Conservation (phyloP, 2,329 filamentous ascomycete species). For the Xylariaceae sp. region DNA sequence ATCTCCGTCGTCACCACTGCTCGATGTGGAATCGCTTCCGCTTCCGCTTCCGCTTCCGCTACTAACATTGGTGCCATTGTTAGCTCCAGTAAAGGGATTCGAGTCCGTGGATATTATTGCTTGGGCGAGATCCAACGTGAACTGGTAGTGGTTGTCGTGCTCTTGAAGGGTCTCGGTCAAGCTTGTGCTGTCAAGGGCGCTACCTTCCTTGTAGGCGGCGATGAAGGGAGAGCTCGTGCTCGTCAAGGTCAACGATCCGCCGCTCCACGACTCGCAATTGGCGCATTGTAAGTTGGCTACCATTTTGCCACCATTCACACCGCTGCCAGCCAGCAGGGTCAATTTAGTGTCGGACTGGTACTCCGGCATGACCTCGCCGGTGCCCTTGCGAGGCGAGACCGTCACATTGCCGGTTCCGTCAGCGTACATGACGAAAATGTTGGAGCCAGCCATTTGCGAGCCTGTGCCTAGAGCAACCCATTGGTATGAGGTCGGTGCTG, state of each 20-base stretch:
- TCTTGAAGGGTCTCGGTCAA: slow-evolving; percentile 36
- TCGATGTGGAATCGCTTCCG: too few relatives aligned
- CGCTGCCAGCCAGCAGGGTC: slow-evolving; percentile 56
- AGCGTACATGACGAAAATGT: slow-evolving; percentile 62
- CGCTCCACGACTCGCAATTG: slow-evolving; percentile 48
- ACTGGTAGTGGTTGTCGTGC: slow-evolving; percentile 44
- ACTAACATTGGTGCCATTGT: slow-evolving; percentile 10
- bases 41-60: slow-evolving; percentile 11
- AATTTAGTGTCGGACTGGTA: slow-evolving; percentile 42
- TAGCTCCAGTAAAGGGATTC: slow-evolving; percentile 47
- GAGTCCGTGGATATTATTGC: slow-evolving; percentile 44
- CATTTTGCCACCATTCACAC: slow-evolving; percentile 49
- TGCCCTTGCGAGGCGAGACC: slow-evolving; percentile 52
- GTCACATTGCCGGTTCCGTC: slow-evolving; percentile 58
- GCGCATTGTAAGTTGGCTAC: slow-evolving; percentile 56
- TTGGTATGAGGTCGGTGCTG: slow-evolving; percentile 47
- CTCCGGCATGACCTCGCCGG: slow-evolving; percentile 44
- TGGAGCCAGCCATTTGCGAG: slow-evolving; percentile 48
- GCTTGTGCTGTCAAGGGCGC: slow-evolving; percentile 42
- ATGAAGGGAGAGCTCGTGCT: slow-evolving; percentile 46
- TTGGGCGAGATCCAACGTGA: slow-evolving; percentile 46
- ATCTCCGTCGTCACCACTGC: slow-evolving; percentile 11
- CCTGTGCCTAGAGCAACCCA: slow-evolving; percentile 61
- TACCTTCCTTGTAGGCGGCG: slow-evolving; percentile 49
- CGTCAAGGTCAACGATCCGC: slow-evolving; percentile 40